Conservation (phyloP, 257 asterid genomes). For the Lantana camara region DNA sequence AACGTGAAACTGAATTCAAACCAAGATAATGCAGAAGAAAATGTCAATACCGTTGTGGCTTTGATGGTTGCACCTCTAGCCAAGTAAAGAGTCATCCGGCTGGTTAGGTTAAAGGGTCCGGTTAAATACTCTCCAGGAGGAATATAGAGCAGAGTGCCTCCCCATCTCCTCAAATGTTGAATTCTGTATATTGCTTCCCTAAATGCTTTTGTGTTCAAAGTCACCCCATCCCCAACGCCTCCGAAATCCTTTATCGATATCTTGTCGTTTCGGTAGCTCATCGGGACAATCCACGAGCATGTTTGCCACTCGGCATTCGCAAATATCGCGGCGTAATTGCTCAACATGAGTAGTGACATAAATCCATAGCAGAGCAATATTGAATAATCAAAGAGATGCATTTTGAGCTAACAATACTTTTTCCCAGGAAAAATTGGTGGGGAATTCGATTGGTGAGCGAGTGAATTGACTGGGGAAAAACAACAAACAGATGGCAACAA, state of each 20-base stretch:
- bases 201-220: constrained; percentile 86
- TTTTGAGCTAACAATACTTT: constrained; percentile 21
- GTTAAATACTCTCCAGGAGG: constrained; percentile 91
- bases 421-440: neutral
- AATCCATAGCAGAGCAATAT: constrained; percentile 29
- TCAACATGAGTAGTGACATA: constrained; percentile 22
- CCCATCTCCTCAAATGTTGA: constrained; percentile 72
- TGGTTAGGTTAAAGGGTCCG: constrained; percentile 79
- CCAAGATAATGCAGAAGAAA: neutral
- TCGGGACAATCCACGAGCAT: constrained; percentile 87
- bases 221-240: constrained; percentile 85
- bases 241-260: constrained; percentile 84
- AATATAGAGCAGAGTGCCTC: constrained; percentile 87
- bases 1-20: neutral
- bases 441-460: neutral
- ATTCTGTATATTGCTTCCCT: constrained; percentile 76
- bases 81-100: constrained; percentile 93
- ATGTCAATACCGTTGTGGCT: constrained; percentile 64
- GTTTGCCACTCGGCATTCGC: constrained; percentile 53
- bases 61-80: constrained; percentile 83
- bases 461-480: constrained; percentile 3
- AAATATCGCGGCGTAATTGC: constrained; percentile 20
- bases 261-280: constrained; percentile 71
- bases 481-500: constrained; percentile 31
- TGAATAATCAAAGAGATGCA: constrained; percentile 28